Conservation (phyloP, 139 green algal genomes). For the Desmodesmus armatus region DNA sequence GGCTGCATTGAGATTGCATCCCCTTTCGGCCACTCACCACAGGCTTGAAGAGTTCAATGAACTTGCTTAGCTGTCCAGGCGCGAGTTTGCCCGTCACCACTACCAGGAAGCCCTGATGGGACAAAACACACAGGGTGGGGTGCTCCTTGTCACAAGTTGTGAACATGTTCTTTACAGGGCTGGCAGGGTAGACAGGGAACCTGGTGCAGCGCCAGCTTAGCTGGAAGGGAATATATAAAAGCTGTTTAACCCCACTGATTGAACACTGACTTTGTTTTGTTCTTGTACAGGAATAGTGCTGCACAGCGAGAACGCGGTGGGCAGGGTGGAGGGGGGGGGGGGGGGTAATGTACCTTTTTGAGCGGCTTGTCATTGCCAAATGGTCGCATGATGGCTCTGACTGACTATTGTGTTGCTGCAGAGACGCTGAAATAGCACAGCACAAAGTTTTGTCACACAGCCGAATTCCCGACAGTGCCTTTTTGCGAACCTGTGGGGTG, state of each 20-base stretch:
- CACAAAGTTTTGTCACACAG: too few relatives aligned
- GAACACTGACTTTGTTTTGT: not conserved
- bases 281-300: not conserved
- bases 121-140: not conserved
- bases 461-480: too few relatives aligned
- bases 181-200: not conserved
- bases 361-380: not conserved
- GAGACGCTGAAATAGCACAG: too few relatives aligned
- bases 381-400: too few relatives aligned
- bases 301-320: too few relatives aligned
- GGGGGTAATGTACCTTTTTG: slow-evolving; percentile 1
- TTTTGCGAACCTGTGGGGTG: too few relatives aligned
- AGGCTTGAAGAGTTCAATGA: slow-evolving; percentile 1
- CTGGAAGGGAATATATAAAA: not conserved
- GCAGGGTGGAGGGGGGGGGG: too few relatives aligned
- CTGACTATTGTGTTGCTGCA: too few relatives aligned
- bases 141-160: not conserved
- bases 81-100: not conserved
- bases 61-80: slow-evolving; percentile 2
- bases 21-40: not conserved
- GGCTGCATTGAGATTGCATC: not conserved
- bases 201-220: not conserved
- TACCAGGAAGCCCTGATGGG: not conserved
- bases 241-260: not conserved
- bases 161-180: not conserved